Evolutionary conservation across 2,329 filamentous ascomycete species (phyloP).

Genomic region (Nemania diffusa): DNA sequence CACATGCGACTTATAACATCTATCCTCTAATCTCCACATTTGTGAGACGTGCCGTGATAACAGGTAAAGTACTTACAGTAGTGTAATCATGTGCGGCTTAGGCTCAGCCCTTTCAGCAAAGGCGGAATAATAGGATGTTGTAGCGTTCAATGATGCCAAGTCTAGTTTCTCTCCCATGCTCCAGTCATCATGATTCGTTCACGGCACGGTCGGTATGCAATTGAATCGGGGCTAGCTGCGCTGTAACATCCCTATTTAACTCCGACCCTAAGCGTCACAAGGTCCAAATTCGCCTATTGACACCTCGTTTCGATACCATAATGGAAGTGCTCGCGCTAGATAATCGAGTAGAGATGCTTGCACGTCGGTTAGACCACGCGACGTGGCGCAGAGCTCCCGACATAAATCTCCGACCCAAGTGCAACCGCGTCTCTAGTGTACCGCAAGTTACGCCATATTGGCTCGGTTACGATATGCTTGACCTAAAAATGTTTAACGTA

Average conservation of each 20-base stretch:
- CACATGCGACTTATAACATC: not conserved
- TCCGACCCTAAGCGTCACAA: not conserved
- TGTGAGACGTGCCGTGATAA: not conserved
- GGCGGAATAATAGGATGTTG: not conserved
- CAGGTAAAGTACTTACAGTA: not conserved
- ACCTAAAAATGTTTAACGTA: not conserved
- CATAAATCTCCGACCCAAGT: not conserved
- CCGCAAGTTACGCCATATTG: not conserved
- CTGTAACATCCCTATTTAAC: not conserved
- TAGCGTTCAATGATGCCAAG: not conserved
- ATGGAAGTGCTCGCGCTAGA: not conserved
- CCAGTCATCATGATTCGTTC: not conserved
- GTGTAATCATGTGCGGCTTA: conserved; percentile 14
- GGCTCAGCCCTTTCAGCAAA: conserved; percentile 7
- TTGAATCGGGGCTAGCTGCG: not conserved
- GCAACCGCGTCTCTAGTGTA: not conserved
- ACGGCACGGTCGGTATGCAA: not conserved
- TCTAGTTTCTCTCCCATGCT: not conserved
- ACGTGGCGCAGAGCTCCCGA: conserved; percentile 7
- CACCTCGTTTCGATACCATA: not conserved
- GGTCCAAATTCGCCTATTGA: not conserved
- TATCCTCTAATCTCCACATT: conserved; percentile 6
- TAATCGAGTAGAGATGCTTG: not conserved
- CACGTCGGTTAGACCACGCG: not conserved
- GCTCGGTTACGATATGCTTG: not conserved